Percentiles rank a stretch among this genome's conserved stretches.
Evolutionary conservation across 2,329 filamentous ascomycete genomes (phyloP).

Genomic region (Penicillium decumbens): DNA sequence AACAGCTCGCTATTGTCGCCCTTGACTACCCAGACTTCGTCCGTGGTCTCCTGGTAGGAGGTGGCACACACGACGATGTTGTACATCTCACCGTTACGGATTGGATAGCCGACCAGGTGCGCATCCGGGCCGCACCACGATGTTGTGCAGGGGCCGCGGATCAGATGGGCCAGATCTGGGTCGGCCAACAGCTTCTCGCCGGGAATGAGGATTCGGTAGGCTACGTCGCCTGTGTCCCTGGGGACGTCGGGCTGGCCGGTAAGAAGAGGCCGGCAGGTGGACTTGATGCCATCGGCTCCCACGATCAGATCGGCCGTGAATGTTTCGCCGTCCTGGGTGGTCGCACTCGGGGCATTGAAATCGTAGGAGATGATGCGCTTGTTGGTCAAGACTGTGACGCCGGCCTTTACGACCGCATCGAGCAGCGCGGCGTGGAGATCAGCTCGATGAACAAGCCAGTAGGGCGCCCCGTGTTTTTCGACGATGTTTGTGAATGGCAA

Average conservation of each 20-base stretch:
- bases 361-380: constrained; percentile 25
- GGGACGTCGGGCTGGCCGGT: constrained; percentile 25
- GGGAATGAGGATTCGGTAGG: constrained; percentile 35
- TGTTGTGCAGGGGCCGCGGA: constrained; percentile 28
- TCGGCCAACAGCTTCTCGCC: constrained; percentile 27
- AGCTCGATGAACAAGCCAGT: constrained; percentile 49
- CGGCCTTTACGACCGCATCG: constrained; percentile 37
- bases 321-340: constrained; percentile 5
- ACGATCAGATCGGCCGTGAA: constrained; percentile 15
- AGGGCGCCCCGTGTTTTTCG: constrained; percentile 35
- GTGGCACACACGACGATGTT: constrained; percentile 33
- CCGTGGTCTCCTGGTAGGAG: constrained; percentile 19
- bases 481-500: constrained; percentile 22
- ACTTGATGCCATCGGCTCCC: constrained; percentile 23
- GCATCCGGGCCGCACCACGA: constrained; percentile 35
- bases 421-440: constrained; percentile 47
- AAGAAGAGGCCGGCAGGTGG: constrained; percentile 21
- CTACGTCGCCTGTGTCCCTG: constrained; percentile 33
- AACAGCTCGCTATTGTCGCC: constrained; percentile 36
- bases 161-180: constrained; percentile 24
- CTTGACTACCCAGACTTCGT: constrained; percentile 25
- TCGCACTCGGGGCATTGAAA: constrained; percentile 25
- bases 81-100: constrained; percentile 31
- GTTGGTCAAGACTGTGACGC: constrained; percentile 33
- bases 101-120: constrained; percentile 34